Conservation (phyloP, 768 basidiomycete genomes). For the Rhodosporidiobolus sp. region DNA sequence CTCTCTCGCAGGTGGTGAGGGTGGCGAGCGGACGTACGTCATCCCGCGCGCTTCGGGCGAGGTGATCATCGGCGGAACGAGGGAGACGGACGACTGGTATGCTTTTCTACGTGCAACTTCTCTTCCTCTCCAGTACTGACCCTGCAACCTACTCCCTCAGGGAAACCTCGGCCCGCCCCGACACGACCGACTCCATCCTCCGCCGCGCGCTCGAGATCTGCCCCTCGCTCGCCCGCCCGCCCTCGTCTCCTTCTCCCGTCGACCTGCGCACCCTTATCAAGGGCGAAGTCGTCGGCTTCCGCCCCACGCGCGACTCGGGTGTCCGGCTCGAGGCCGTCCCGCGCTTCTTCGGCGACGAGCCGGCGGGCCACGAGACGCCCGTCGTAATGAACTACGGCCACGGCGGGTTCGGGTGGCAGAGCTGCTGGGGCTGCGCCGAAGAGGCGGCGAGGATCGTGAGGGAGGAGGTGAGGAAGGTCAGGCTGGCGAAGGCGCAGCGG, state of each 20-base stretch:
- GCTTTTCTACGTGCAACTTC: too few relatives aligned
- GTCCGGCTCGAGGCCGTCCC: conserved; percentile 41
- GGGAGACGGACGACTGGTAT: conserved; percentile 48
- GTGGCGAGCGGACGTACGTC: conserved; percentile 48
- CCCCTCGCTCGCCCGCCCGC: conserved; percentile 41
- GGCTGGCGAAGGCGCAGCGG: background rate
- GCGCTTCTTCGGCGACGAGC: too few relatives aligned
- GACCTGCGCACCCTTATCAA: conserved; percentile 9
- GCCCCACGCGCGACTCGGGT: conserved; percentile 47
- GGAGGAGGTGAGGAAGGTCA: conserved; percentile 2
- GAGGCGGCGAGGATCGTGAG: conserved; percentile 25
- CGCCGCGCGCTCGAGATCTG: conserved; percentile 47
- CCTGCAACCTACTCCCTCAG: background rate
- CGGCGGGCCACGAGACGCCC: too few relatives aligned
- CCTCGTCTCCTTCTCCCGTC: conserved; percentile 6
- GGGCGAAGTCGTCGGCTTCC: conserved; percentile 31
- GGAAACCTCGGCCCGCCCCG: conserved; percentile 39
- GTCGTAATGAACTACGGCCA: conserved; percentile 50
- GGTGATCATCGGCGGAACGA: conserved; percentile 50
- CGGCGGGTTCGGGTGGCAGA: conserved; percentile 50
- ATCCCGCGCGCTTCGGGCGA: conserved; percentile 49
- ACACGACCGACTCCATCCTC: conserved; percentile 44
- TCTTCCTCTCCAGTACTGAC: background rate
- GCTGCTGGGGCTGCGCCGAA: conserved; percentile 46
- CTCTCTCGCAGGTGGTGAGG: conserved; percentile 42